These are phyloP conservation scores for Blepharisma stoltei DNA, from an alignment of 73 alveolate genomes.

Conservation along the genomic window DNA sequence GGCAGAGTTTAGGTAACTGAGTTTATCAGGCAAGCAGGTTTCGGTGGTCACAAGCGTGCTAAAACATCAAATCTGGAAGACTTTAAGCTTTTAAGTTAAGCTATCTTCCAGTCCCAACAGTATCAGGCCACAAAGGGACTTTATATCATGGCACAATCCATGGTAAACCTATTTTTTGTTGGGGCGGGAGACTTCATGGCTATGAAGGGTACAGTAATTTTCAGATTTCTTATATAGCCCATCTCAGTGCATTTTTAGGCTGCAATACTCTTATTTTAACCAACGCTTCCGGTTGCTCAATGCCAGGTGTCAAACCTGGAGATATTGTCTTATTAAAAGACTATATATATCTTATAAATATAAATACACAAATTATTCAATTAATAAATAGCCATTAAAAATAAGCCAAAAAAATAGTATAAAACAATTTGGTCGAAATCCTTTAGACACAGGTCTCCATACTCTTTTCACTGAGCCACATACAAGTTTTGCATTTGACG, in stretches of 20 bases:
- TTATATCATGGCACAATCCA: constrained; percentile 38
- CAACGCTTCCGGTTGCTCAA: constrained; percentile 46
- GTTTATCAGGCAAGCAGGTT: no score
- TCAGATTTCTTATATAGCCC: constrained; percentile 36
- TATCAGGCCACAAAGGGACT: constrained; percentile 34
- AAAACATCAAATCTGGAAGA: no score
- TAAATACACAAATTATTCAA: no score
- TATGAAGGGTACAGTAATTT: constrained; percentile 43
- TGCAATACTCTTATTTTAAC: constrained; percentile 30
- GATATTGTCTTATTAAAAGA: constrained; percentile 33
- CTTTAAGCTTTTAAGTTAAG: no score
- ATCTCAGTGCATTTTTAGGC: constrained; percentile 41
- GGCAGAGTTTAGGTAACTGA: no score
- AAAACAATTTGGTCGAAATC: constrained; percentile 25
- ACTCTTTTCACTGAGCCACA: constrained; percentile 24
- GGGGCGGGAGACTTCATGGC: constrained; percentile 42
- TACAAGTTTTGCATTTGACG: not conserved
- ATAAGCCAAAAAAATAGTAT: no score
- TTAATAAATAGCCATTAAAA: no score
- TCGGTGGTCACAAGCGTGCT: no score
- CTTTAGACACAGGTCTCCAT: constrained; percentile 30
- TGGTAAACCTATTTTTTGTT: constrained; percentile 19
- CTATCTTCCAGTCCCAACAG: constrained; percentile 36
- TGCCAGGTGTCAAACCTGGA: constrained; percentile 34
- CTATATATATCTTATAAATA: no score